Percentiles rank a stretch among this genome's conserved stretches.
Conservation (phyloP, 306 rosid species). For the Vachellia pachyceras region DNA sequence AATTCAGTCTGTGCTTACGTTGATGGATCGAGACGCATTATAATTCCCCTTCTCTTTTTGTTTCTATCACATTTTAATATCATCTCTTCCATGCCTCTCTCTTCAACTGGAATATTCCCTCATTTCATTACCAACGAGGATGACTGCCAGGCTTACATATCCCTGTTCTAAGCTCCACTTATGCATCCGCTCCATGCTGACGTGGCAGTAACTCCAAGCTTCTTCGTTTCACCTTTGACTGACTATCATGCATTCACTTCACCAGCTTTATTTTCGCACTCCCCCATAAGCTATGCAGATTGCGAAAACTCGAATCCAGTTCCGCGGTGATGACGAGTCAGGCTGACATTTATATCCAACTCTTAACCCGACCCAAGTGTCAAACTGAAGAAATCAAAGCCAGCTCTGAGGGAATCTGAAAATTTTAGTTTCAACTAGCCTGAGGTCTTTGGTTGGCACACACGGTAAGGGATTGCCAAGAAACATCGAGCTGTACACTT, state of each 20-base stretch:
- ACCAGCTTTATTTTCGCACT: neutral
- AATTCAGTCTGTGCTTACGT: conserved; percentile 44
- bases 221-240: neutral
- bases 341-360: neutral
- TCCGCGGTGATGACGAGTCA: neutral
- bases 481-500: conserved; percentile 59
- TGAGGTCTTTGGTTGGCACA: conserved; percentile 7
- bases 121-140: conserved; percentile 52
- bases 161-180: conserved; percentile 39
- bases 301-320: neutral
- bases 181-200: conserved; percentile 29
- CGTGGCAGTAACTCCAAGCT: conserved; percentile 6
- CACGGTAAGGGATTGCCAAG: conserved; percentile 33
- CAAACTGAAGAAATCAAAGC: neutral
- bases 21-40: conserved; percentile 62
- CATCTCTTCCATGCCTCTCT: conserved; percentile 29
- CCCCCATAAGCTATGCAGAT: neutral
- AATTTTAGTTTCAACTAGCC: neutral
- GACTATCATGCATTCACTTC: neutral
- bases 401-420: neutral
- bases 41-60: conserved; percentile 45
- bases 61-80: conserved; percentile 41
- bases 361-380: neutral
- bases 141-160: conserved; percentile 46
- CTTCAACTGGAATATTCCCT: conserved; percentile 56